Percentiles rank a stretch among this genome's conserved stretches.
Conservation (phyloP, 2,329 filamentous ascomycete species). For the Penicillium digitatum region DNA sequence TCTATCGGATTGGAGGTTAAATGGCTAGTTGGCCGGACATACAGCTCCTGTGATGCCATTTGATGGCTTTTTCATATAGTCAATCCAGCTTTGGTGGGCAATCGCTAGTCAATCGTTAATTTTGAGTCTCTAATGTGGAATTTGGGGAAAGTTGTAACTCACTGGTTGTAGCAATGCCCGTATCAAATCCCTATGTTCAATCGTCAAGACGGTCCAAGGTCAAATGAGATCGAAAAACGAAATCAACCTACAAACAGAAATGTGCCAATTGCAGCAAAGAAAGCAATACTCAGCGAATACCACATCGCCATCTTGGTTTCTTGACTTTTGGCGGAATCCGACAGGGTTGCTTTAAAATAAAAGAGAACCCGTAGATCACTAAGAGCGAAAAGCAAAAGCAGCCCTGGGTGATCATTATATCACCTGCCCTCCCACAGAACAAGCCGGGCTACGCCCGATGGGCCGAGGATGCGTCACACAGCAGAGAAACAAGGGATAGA, state of each 20-base stretch:
- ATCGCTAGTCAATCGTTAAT: constrained; percentile 44
- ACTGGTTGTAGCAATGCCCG: constrained; percentile 59
- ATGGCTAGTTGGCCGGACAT: constrained; percentile 13
- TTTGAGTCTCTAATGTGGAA: not conserved
- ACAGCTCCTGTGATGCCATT: constrained; percentile 54
- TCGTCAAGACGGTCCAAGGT: constrained; percentile 1
- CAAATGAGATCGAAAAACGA: not conserved
- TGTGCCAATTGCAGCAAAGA: constrained; percentile 58
- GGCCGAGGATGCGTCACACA: constrained; percentile 18
- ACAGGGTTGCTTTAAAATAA: not conserved
- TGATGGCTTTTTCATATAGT: constrained; percentile 56
- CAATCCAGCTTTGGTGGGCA: constrained; percentile 57
- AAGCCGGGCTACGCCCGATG: constrained; percentile 18
- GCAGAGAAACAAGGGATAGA: constrained; percentile 2
- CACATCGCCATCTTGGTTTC: constrained; percentile 35
- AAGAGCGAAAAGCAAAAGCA: not conserved
- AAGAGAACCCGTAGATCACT: not conserved
- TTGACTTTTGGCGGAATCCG: constrained; percentile 1
- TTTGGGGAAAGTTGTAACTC: constrained; percentile 18
- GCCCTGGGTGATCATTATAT: constrained; percentile 5
- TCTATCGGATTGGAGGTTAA: not conserved
- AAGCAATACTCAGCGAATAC: constrained; percentile 51
- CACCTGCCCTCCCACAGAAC: not conserved
- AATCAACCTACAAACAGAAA: constrained; percentile 52
- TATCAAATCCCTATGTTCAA: constrained; percentile 52